Evolutionary conservation across 2,329 filamentous ascomycete species (phyloP).

Genomic region (Huntiella abstrusa): DNA sequence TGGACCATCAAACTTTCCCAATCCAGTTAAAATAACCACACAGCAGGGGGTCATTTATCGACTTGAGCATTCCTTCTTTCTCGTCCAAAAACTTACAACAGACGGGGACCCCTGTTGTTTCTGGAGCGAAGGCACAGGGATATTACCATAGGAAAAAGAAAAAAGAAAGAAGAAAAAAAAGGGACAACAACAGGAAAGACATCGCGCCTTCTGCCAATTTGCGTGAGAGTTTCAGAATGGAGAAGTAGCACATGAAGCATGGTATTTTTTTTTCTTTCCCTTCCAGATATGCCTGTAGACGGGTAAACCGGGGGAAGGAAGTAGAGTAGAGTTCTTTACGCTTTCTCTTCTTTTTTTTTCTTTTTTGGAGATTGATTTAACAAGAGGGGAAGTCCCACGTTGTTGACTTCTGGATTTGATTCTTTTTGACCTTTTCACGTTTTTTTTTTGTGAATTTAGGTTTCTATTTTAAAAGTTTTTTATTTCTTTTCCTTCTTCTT

Average conservation of each 20-base stretch:
- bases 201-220: background rate
- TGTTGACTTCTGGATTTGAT: too few relatives aligned
- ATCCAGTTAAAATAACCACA: background rate
- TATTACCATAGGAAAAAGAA: background rate
- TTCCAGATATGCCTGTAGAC: too few relatives aligned
- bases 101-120: too few relatives aligned
- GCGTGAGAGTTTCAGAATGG: background rate
- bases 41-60: background rate
- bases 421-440: too few relatives aligned
- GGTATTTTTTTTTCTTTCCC: too few relatives aligned
- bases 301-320: background rate
- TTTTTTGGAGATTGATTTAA: background rate
- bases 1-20: too few relatives aligned
- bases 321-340: background rate
- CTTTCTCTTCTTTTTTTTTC: background rate
- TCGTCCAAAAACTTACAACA: background rate
- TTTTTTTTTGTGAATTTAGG: too few relatives aligned
- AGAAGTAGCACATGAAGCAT: background rate
- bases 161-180: background rate
- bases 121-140: background rate
- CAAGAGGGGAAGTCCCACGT: too few relatives aligned
- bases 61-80: background rate
- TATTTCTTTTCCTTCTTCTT: too few relatives aligned
- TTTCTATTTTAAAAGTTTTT: too few relatives aligned
- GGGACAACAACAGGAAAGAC: background rate